Evolutionary conservation across 345 rosid genomes (phyloP), one percentile per base, ranked within the genome.

Genomic region (Pugionium cornutum): DNA sequence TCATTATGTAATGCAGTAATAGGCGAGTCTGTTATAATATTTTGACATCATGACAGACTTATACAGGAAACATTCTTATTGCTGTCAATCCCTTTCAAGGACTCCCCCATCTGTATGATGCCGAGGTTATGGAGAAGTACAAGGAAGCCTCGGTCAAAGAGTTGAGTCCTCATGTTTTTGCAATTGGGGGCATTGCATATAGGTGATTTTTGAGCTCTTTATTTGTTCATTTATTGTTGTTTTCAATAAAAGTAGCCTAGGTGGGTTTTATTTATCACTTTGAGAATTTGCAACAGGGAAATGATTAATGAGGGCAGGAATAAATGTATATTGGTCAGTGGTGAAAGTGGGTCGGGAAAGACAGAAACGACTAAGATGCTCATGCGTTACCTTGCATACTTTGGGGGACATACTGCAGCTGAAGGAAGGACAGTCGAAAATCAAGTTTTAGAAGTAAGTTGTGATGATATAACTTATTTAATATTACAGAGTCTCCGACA

Each of bases 181-280:
- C 62, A 8, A 43, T 56, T 28, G 46, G 32, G 28, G 62, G 39
- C 9, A 46, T 37, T 56, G 62, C 62, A 56, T 56, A 56, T 46
- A 56, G 46, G 44, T 40, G 70, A 76, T 18, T 18, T 18, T 18
- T 18, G 18, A 18, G 18, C 18, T 18, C n/a, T 18, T 18, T 18
- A 18, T 18, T 18, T 18, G 18, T 18, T 81, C 75, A 55, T 81
- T 92, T 55, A 85, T 89, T 37, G 92, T 96, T 60, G 71, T 92
- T 58, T 65, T 85, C 6, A 82, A 87, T 61, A 18, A 18, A 18
- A 18, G 18, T 18, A 18, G 18, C 18, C 0, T 92, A 85, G 65
- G 34, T 42, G 2, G 30, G 32, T 18, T 18, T 18, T 18, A 18
- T 18, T 18, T 18, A 18, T 18, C 18, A 18, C 18, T 18, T 18